Percentiles rank a stretch among this genome's conserved stretches.
phyloP scores from a whole-genome alignment of 441 rosid genomes.

The Pelargonium exstipulatum region DNA sequence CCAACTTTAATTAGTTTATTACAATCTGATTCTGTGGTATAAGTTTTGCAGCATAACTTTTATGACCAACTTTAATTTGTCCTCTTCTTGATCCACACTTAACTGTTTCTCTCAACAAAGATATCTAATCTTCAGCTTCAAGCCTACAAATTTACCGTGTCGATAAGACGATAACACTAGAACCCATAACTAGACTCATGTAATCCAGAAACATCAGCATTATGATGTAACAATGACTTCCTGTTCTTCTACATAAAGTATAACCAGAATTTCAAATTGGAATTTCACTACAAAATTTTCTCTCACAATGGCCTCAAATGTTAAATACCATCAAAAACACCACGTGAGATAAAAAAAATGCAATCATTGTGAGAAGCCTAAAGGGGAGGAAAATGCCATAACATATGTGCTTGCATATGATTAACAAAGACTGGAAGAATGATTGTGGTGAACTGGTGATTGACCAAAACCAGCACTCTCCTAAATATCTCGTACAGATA shows the following conservation, averaged over 20 bases:
- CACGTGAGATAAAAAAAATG: background rate
- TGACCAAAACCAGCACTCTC: background rate
- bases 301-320: background rate
- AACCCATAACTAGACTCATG: background rate
- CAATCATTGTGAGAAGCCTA: background rate
- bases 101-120: background rate
- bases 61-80: background rate
- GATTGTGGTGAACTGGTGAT: background rate
- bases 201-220: background rate
- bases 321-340: background rate
- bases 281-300: background rate
- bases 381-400: background rate
- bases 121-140: background rate
- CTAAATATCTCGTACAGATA: background rate
- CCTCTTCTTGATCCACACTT: background rate
- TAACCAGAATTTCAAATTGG: background rate
- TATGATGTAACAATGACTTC: background rate
- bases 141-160: background rate
- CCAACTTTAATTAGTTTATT: too few species aligned
- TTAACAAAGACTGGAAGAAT: background rate
- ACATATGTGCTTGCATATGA: background rate
- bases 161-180: background rate
- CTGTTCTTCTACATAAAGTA: background rate
- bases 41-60: background rate
- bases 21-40: background rate